These are phyloP conservation scores for Sclerotinia minor DNA, from an alignment of 2,329 filamentous ascomycete species.

Conservation along the genomic window DNA sequence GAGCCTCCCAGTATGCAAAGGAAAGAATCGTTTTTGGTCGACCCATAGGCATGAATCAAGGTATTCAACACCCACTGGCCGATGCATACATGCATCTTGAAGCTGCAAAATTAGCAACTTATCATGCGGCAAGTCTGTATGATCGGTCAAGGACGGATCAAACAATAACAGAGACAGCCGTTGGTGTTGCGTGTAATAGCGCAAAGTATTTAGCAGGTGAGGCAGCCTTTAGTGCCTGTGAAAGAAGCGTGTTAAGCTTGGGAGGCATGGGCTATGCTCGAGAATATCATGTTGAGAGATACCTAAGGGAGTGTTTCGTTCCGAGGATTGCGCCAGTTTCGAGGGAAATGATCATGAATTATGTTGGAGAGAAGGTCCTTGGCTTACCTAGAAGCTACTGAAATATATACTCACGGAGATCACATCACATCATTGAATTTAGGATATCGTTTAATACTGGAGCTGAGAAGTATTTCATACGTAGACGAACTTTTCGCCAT, in stretches of 20 bases:
- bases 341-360: constrained; percentile 76
- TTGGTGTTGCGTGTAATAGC: constrained; percentile 67
- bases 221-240: constrained; percentile 62
- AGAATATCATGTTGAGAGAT: constrained; percentile 66
- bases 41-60: constrained; percentile 66
- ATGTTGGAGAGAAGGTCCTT: constrained; percentile 68
- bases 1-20: constrained; percentile 64
- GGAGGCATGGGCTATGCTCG: constrained; percentile 66
- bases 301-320: constrained; percentile 64
- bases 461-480: not conserved
- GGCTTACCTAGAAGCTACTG: constrained; percentile 67
- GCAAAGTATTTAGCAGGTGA: constrained; percentile 71
- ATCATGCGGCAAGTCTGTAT: constrained; percentile 64
- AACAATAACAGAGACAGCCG: constrained; percentile 53
- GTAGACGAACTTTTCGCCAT: not conserved
- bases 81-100: constrained; percentile 66
- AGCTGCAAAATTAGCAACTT: constrained; percentile 63
- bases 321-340: constrained; percentile 65
- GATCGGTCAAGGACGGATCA: constrained; percentile 54
- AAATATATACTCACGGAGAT: not conserved
- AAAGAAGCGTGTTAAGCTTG: constrained; percentile 58
- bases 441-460: not conserved
- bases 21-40: constrained; percentile 66
- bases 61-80: constrained; percentile 64
- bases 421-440: not conserved